phyloP scores from a whole-genome alignment of 495 filamentous ascomycete species.

The Friedmanniomyces simplex region DNA sequence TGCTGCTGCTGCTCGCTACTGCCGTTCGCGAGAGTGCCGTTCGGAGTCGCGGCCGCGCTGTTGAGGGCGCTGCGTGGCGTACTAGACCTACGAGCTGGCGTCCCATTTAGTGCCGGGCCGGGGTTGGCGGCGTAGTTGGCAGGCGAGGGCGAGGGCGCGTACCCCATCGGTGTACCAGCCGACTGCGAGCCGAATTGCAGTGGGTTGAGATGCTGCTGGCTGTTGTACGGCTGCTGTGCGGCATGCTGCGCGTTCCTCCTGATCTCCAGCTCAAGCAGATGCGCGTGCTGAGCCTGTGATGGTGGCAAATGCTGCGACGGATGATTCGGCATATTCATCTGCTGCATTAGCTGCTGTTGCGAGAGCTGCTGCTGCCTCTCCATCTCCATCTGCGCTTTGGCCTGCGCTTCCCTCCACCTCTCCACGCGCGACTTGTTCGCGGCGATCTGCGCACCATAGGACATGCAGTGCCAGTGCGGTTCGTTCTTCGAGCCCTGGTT shows the following conservation, averaged over 20 bases:
- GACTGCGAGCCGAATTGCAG: not conserved
- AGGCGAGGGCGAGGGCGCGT: not conserved
- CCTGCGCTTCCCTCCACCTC: constrained; percentile 6
- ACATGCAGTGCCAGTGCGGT: constrained; percentile 13
- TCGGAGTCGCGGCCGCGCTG: not conserved
- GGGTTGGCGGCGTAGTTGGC: not conserved
- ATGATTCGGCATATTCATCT: constrained; percentile 9
- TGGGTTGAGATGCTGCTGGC: constrained; percentile 8
- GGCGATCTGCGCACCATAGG: constrained; percentile 19
- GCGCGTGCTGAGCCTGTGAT: constrained; percentile 3
- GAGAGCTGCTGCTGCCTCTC: constrained; percentile 9
- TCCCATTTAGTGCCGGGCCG: not conserved
- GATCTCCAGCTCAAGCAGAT: constrained; percentile 3
- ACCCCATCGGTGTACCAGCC: not conserved
- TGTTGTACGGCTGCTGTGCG: constrained; percentile 4
- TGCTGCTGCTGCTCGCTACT: not conserved
- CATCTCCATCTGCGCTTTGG: constrained; percentile 9
- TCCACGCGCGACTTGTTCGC: constrained; percentile 14
- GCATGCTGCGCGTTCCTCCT: constrained; percentile 3
- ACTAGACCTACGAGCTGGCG: not conserved
- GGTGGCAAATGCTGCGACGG: not conserved
- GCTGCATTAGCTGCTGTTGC: constrained; percentile 14
- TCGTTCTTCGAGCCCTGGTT: constrained; percentile 12
- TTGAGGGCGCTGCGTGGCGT: not conserved
- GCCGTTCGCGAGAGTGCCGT: not conserved